Evolutionary conservation across 306 rosid genomes (phyloP), one percentile per base, ranked within the genome.

Genomic region (Morella rubra): DNA sequence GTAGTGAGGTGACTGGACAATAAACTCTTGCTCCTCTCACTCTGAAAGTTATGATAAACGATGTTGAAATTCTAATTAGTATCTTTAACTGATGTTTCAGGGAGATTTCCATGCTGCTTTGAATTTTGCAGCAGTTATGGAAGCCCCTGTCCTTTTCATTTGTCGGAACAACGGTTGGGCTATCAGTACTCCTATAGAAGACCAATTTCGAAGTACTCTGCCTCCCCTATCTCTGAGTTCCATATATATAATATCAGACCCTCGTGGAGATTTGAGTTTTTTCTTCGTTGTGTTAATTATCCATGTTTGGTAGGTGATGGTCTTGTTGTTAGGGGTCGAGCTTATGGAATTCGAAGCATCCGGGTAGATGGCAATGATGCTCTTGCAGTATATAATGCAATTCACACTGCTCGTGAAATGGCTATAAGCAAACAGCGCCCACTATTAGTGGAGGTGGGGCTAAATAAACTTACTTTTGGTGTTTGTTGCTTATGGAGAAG

Each of bases 321-420:
- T 1, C 20, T 91, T 68, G 97, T 87, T 20, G 92, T 87, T 44
- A 91, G 85, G 83, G 92, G 94, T 14, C 87, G 78, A 66, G 97
- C 86, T 69, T 91, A 91, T 73, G 94, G 91, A 53, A 82, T 89
- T 18, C 78, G 89, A 69, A 85, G 97, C 79, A 85, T 91, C 18
- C 66, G 94, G 69, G 88, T 91, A 6, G 94, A 89, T 68, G 97
- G 97, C 69, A 91, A 89, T 73, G 97, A 91, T 77, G 85, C 97
- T 64, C 85, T 91, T 6, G 92, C 94, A 50, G 90, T 89, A 37
- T 91, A 87, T 69, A 83, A 70, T 22, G 92, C 97, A 44, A 83
- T 87, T 82, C 85, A 49, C 5, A 62, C 83, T 50, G 92, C 97
- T 59, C 89, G 92, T 14, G 88, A 86, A 51, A 83, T 89, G 51